Evolutionary conservation across 1,139 yeast genomes (phyloP).

Genomic region (Arxiozyma slooffiae): DNA sequence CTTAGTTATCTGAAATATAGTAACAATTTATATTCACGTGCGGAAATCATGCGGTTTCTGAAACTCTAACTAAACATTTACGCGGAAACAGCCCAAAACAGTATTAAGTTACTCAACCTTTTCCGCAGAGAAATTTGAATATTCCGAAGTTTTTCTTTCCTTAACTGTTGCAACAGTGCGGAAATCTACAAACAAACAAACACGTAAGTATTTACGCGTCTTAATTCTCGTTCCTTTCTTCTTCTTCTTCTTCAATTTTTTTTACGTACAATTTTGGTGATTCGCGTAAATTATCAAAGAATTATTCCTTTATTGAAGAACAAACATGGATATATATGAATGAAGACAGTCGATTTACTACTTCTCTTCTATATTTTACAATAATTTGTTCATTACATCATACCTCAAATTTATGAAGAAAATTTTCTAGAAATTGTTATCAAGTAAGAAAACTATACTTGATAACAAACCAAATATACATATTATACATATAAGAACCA

Average conservation of each 20-base stretch:
- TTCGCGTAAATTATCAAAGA: neutral
- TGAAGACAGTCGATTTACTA: neutral
- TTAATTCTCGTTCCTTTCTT: neutral
- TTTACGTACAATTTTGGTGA: neutral
- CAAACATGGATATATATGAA: neutral
- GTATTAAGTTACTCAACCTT: no score
- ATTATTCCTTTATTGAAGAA: neutral
- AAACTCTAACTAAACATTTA: neutral
- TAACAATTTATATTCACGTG: no score
- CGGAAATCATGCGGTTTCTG: neutral
- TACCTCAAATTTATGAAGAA: no score
- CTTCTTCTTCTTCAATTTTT: no score
- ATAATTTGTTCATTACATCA: neutral
- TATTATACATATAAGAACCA: no score
- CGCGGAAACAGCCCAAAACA: neutral
- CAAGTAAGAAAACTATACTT: no score
- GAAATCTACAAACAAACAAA: neutral
- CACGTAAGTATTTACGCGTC: neutral
- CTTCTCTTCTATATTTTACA: no score
- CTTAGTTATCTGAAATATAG: no score
- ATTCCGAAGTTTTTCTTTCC: neutral
- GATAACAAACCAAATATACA: neutral
- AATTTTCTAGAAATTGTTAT: no score
- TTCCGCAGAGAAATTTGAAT: neutral
- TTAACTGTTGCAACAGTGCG: neutral